phyloP scores from a whole-genome alignment of 1,284 basidiomycete species.

The Trametes versicolor region DNA sequence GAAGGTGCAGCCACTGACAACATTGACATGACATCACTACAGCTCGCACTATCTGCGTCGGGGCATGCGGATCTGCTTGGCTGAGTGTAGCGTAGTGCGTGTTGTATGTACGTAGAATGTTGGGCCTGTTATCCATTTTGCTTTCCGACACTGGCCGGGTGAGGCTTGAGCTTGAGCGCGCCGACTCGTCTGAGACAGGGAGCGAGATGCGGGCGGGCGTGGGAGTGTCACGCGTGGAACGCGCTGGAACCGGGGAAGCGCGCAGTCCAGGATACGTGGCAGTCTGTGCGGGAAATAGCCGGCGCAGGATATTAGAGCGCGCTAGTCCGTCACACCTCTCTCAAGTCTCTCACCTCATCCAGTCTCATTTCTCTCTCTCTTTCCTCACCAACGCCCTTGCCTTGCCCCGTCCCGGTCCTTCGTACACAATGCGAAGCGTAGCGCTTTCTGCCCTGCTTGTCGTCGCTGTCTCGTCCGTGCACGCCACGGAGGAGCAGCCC shows the following conservation, averaged over 20 bases:
- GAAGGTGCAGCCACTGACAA: conserved; percentile 19
- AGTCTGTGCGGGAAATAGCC: conserved; percentile 40
- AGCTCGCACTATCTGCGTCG: conserved; percentile 90
- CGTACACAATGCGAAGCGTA: conserved; percentile 85
- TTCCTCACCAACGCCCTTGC: conserved; percentile 48
- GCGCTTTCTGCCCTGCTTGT: conserved; percentile 78
- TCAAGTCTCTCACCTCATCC: conserved; percentile 30
- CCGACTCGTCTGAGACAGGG: not conserved
- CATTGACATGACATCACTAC: conserved; percentile 29
- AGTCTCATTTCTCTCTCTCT: conserved; percentile 36
- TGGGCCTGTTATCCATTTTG: conserved; percentile 30
- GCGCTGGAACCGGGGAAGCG: conserved; percentile 39
- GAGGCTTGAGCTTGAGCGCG: not conserved
- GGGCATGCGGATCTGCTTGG: conserved; percentile 91
- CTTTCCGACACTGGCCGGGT: conserved; percentile 12
- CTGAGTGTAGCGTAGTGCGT: conserved; percentile 39
- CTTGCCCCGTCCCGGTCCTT: conserved; percentile 65
- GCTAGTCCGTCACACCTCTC: conserved; percentile 28
- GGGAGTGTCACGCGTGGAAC: conserved; percentile 40
- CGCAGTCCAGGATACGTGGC: conserved; percentile 57
- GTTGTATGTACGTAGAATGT: conserved; percentile 33
- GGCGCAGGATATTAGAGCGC: conserved; percentile 47
- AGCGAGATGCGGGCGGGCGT: conserved; percentile 33
- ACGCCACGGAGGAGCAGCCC: conserved; percentile 61
- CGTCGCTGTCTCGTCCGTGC: conserved; percentile 67